phyloP scores from a whole-genome alignment of 179 eudicot species.

The Beta corolliflora region DNA sequence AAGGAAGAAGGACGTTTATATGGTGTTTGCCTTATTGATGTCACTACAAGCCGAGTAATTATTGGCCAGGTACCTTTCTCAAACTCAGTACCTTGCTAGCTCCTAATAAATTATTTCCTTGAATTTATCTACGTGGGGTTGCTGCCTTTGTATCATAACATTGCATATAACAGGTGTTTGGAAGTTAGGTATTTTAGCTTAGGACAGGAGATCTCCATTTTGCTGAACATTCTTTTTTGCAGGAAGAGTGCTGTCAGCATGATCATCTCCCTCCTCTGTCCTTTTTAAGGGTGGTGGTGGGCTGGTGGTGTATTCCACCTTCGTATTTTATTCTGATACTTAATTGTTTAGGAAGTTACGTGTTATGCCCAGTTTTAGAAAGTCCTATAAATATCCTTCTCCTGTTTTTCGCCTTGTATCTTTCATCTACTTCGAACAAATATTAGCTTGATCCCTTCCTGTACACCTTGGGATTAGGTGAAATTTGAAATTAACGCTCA shows the following conservation, averaged over 20 bases:
- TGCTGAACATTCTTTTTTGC: background rate
- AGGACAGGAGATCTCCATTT: background rate
- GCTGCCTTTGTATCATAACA: background rate
- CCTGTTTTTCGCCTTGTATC: background rate
- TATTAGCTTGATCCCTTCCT: background rate
- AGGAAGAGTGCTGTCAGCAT: background rate
- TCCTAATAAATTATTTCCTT: background rate
- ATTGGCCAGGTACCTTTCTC: slow-evolving; percentile 74
- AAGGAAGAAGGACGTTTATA: slow-evolving; percentile 47
- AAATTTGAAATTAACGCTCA: background rate
- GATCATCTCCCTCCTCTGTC: background rate
- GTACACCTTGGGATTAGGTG: background rate
- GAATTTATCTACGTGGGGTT: background rate
- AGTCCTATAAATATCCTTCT: background rate
- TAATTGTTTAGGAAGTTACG: background rate
- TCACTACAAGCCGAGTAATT: slow-evolving; percentile 76
- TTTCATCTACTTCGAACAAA: background rate
- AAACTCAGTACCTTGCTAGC: slow-evolving; percentile 7
- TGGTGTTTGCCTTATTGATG: slow-evolving; percentile 89
- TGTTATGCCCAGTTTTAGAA: background rate
- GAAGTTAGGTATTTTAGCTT: background rate
- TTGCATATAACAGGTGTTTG: background rate
- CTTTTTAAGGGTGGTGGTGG: background rate
- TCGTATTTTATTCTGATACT: background rate
- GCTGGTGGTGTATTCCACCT: background rate